Base-by-base conservation (phyloP, 148 eudicot species). In the Suaeda aralocaspica region DNA sequence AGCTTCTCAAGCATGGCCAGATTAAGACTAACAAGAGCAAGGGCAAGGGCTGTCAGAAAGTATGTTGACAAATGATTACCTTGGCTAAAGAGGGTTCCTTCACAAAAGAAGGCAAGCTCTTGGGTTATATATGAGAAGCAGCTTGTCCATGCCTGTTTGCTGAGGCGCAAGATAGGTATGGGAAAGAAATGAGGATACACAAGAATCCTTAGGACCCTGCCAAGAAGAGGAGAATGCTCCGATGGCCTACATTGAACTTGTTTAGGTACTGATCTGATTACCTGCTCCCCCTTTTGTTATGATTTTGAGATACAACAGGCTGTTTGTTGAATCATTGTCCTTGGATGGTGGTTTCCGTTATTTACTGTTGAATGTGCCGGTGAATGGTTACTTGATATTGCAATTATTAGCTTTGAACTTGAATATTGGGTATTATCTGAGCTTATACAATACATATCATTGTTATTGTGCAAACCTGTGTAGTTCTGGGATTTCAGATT, bases 151-250 rank as follows among this genome's bases (percentile, higher is more conserved):
- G 98, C 96, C 0, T 92, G 75, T 92, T 92, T 73, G 98, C 96
- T 4, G 98, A 92, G 78, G 98, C 81, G 36, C 87, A 71, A 5
- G 98, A 88, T 42, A 83, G 98, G 61, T 92, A 86, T 59, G 98
- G 96, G 22, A 93, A 84, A 0, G 82, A 93, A 69, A 78, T 96
- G 98, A 60, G 98, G 98, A 1, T 92, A 92, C 51, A 92, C 98
- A 3, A 79, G 98, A 77, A 90, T 89, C 30, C 82, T 89, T 19
- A 86, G 93, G 74, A 92, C 98, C 19, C 69, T 92, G 16, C 93
- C 98, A 2, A 81, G 98, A 76, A 77, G 93, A 79, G 98, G 98
- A 50, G 98, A 92, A 88, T 70, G 98, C 98, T 12, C 93, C 98
- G 0, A 92, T 92, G 98, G 98, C 98, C 29, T 88, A 86, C 76